Base-by-base conservation (phyloP, 106 monocot species). In the Allium fistulosum region DNA sequence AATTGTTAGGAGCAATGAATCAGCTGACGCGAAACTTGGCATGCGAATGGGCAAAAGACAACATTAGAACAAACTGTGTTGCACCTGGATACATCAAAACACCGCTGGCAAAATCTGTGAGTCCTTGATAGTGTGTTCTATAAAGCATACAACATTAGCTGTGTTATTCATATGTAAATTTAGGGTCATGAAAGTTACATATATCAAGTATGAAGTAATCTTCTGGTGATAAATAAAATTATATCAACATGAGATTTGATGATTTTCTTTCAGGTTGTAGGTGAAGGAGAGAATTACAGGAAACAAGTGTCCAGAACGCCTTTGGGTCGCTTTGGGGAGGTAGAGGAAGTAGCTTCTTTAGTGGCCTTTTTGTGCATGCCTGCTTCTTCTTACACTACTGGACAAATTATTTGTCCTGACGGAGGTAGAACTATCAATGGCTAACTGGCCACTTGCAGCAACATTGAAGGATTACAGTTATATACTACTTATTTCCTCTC, bases 351-450 rank as follows among this genome's bases (percentile, higher is more conserved):
- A 53, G 70, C 81, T 26, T 53, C 81, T 4, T 46, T 61, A 7
- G 75, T 57, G 11, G 72, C 72, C 1, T 85, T 85, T 57, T 78
- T 82, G 9, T 85, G 84, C 26, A 58, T 85, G 59, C 80, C 81
- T 7, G 76, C 69, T 26, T 71, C 83, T 26, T 83, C 80, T 3
- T 84, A 77, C 45, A 63, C 80, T 50, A 84, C 73, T n/a, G 80
- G 84, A 9, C 84, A 85, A 62, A 61, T 78, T 16, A 68, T 85
- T 27, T 57, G 59, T 45, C 75, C 78, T 11, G 85, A 85, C 45
- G 85, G 78, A 2, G 85, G 85, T 0, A 57, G 62, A 15, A 61
- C 26, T 26, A 14, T n/a, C 37, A 17, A 17, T 1, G 46, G 46
- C 11, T 62, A 46, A 7, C 60, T 26, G 0, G 11, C 11, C 18